A percentile compares a stretch with the other conserved stretches of the same genome.
Conservation (phyloP, 495 filamentous ascomycete species). For the Hypoxylon perforatum region DNA sequence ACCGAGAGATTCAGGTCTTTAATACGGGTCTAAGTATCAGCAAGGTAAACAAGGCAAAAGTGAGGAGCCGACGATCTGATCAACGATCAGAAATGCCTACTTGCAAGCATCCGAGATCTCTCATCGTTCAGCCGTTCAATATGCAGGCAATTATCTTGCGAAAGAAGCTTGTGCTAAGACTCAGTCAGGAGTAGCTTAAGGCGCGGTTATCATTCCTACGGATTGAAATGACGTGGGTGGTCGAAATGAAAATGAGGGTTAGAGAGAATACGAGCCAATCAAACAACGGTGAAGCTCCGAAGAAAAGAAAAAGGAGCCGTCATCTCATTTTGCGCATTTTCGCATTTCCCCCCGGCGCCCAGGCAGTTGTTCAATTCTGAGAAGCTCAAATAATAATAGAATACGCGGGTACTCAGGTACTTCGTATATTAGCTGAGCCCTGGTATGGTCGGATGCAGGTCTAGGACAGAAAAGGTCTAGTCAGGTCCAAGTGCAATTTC, state of each 20-base stretch:
- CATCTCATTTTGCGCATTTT: constrained; percentile 10
- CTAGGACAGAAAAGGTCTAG: constrained; percentile 34
- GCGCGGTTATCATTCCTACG: constrained; percentile 29
- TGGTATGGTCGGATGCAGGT: constrained; percentile 12
- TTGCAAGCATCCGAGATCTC: constrained; percentile 30
- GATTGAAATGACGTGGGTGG: constrained; percentile 34
- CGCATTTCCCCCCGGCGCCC: constrained; percentile 4
- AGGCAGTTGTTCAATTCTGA: constrained; percentile 14
- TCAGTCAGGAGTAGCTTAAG: constrained; percentile 6
- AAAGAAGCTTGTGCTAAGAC: not conserved
- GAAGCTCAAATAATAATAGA: constrained; percentile 24
- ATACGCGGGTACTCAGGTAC: constrained; percentile 30
- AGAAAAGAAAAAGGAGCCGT: constrained; percentile 14
- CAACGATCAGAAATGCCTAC: constrained; percentile 31
- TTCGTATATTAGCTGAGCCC: constrained; percentile 22
- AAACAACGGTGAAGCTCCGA: constrained; percentile 12
- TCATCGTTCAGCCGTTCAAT: constrained; percentile 20
- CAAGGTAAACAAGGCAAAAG: not conserved
- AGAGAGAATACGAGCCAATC: constrained; percentile 31
- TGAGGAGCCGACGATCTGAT: constrained; percentile 29
- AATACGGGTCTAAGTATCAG: too few relatives aligned
- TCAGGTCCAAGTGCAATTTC: constrained; percentile 41
- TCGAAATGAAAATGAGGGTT: constrained; percentile 21
- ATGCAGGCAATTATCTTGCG: constrained; percentile 9
- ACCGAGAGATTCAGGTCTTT: too few relatives aligned